Conservation (phyloP, 441 rosid genomes). For the Kokia cookei region DNA sequence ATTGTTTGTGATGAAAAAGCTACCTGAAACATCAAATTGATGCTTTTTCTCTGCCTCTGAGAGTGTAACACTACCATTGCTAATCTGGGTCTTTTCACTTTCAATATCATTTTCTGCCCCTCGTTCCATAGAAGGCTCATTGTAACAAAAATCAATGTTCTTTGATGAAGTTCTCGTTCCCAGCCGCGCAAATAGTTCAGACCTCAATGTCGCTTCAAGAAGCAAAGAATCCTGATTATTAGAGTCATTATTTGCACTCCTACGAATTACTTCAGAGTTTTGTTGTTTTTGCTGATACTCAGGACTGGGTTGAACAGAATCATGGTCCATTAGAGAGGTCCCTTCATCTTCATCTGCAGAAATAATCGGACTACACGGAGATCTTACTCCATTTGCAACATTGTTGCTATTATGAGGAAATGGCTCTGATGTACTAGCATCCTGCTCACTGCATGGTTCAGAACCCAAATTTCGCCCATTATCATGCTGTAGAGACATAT, state of each 20-base stretch:
- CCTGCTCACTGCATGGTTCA: constrained; percentile 85
- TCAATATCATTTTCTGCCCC: constrained; percentile 47
- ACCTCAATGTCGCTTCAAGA: constrained; percentile 84
- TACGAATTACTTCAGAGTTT: constrained; percentile 28
- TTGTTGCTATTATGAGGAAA: constrained; percentile 46
- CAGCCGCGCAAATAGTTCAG: constrained; percentile 72
- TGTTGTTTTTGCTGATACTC: constrained; percentile 28
- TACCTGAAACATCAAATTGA: constrained; percentile 49
- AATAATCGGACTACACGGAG: constrained; percentile 45
- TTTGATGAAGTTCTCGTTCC: constrained; percentile 44
- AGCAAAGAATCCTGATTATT: constrained; percentile 43
- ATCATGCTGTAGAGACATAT: constrained; percentile 24
- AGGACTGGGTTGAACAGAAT: constrained; percentile 29
- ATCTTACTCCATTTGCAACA: constrained; percentile 38
- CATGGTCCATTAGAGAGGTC: constrained; percentile 41
- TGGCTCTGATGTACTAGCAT: constrained; percentile 83
- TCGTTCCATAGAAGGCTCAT: constrained; percentile 39
- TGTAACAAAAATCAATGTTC: constrained; percentile 27
- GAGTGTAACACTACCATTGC: constrained; percentile 39
- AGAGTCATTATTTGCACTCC: constrained; percentile 9
- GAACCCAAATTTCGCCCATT: constrained; percentile 63
- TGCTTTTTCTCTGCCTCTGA: constrained; percentile 38
- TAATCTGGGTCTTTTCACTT: constrained; percentile 59
- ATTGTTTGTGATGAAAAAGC: constrained; percentile 4
- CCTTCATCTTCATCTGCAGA: constrained; percentile 67